phyloP scores from a whole-genome alignment of 352 stramenopile genomes.

The Globisporangium nunn region DNA sequence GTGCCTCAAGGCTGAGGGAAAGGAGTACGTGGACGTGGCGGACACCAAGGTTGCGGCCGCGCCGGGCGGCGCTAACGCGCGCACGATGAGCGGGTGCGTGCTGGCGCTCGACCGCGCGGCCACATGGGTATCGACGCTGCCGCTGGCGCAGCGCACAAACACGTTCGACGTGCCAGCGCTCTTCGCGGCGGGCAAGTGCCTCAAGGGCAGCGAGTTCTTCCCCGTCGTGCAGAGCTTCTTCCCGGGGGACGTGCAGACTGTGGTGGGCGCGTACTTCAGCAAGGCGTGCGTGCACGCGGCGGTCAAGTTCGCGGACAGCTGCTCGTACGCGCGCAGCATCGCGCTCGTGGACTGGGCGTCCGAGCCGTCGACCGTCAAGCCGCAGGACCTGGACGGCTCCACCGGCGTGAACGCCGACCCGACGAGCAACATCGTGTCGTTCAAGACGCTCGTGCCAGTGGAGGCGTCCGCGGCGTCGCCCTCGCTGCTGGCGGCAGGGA shows the following conservation, averaged over 20 bases:
- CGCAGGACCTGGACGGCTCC: slow-evolving; percentile 4
- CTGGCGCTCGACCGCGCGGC: slow-evolving; percentile 38
- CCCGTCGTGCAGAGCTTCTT: slow-evolving; percentile 24
- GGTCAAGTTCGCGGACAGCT: slow-evolving; percentile 45
- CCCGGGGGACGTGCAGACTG: slow-evolving; percentile 18
- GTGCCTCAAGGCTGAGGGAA: slow-evolving; percentile 39
- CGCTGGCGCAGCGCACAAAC: slow-evolving; percentile 20
- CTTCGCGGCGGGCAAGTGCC: slow-evolving; percentile 29
- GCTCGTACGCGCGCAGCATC: slow-evolving; percentile 7
- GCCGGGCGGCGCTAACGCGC: slow-evolving; percentile 10
- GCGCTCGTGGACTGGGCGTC: slow-evolving; percentile 45
- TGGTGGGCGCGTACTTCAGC: slow-evolving; percentile 28
- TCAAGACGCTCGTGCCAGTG: slow-evolving; percentile 5
- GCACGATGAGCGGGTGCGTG: slow-evolving; percentile 35
- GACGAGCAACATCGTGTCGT: slow-evolving; percentile 11
- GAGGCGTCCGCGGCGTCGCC: not conserved
- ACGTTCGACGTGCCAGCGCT: slow-evolving; percentile 30
- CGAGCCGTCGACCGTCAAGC: slow-evolving; percentile 22
- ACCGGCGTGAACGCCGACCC: slow-evolving; percentile 1
- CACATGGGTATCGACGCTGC: slow-evolving; percentile 35
- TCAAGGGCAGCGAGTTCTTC: slow-evolving; percentile 17
- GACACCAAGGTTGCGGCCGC: slow-evolving; percentile 14
- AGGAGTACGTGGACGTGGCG: slow-evolving; percentile 37
- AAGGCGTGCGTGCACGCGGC: slow-evolving; percentile 42
- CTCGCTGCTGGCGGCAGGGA: no score